phyloP scores from a whole-genome alignment of 2,329 filamentous ascomycete species.

The Verticillium albo-atrum region DNA sequence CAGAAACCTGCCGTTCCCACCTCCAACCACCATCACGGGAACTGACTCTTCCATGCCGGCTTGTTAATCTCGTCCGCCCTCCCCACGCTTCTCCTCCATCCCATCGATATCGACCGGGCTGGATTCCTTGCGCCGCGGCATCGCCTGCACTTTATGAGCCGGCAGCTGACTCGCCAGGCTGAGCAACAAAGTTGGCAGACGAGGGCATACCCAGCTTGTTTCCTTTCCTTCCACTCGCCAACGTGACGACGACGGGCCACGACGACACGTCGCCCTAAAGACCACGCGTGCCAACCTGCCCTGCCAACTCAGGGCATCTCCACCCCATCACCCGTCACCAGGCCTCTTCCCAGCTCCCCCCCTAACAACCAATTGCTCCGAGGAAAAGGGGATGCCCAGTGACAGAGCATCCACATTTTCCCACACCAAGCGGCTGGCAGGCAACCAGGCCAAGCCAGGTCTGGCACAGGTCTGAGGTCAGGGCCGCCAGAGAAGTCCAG shows the following conservation, averaged over 20 bases:
- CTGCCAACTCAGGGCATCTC: background rate
- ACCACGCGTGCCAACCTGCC: background rate
- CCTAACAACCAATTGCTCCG: background rate
- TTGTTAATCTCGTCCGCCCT: background rate
- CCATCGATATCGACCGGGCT: background rate
- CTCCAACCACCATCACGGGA: background rate
- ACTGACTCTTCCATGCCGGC: background rate
- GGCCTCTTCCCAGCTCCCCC: background rate
- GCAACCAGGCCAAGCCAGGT: background rate
- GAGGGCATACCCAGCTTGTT: background rate
- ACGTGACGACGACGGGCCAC: background rate
- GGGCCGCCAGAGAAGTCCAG: slow-evolving; percentile 1
- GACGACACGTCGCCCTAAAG: background rate
- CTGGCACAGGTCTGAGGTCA: slow-evolving; percentile 14
- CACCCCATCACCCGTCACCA: background rate
- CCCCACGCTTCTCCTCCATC: background rate
- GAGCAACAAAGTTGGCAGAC: background rate
- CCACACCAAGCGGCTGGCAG: background rate
- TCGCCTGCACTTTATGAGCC: too few relatives aligned
- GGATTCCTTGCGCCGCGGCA: too few relatives aligned
- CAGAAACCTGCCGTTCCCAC: background rate
- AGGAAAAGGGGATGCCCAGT: background rate
- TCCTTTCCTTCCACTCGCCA: background rate
- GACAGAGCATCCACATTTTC: background rate
- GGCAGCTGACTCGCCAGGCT: background rate